These are phyloP conservation scores for Alternaria hordeiaustralica DNA, from an alignment of 2,329 filamentous ascomycete species.

Conservation along the genomic window DNA sequence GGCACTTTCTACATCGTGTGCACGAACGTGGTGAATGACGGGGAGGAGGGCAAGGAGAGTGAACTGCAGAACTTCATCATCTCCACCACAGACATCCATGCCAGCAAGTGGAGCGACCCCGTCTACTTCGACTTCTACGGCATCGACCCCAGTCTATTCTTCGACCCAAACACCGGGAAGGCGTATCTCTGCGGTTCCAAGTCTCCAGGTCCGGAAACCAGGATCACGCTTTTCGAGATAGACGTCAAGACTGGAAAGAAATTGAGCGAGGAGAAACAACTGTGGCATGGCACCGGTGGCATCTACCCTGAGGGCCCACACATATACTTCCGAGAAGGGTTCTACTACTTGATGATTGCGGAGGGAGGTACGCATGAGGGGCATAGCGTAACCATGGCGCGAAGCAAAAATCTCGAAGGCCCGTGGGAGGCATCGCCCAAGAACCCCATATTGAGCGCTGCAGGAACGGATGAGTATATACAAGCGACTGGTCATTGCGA, in stretches of 20 bases:
- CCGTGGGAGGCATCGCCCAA: slow-evolving; percentile 16
- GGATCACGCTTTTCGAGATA: slow-evolving; percentile 31
- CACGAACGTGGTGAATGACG: slow-evolving; percentile 30
- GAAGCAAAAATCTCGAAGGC: slow-evolving; percentile 15
- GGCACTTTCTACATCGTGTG: slow-evolving; percentile 27
- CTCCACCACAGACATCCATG: slow-evolving; percentile 15
- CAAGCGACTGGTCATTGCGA: slow-evolving; percentile 24
- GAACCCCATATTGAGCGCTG: slow-evolving; percentile 18
- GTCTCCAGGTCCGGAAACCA: slow-evolving; percentile 16
- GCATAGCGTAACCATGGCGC: slow-evolving; percentile 18
- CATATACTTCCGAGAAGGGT: slow-evolving; percentile 40
- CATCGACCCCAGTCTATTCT: slow-evolving; percentile 26
- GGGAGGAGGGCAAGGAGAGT: slow-evolving; percentile 51
- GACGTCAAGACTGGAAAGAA: slow-evolving; percentile 36
- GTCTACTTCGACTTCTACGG: slow-evolving; percentile 19
- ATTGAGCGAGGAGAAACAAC: slow-evolving; percentile 14
- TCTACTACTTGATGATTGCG: slow-evolving; percentile 44
- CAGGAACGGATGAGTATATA: slow-evolving; percentile 16
- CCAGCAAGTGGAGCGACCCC: slow-evolving; percentile 17
- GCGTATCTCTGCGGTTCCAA: slow-evolving; percentile 29
- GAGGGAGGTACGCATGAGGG: slow-evolving; percentile 34
- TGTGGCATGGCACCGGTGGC: slow-evolving; percentile 45
- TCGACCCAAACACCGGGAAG: slow-evolving; percentile 11
- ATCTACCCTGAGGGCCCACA: slow-evolving; percentile 44
- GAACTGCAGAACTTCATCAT: slow-evolving; percentile 48